Evolutionary conservation across 352 stramenopile species (phyloP).

Genomic region (Globisporangium lucens): DNA sequence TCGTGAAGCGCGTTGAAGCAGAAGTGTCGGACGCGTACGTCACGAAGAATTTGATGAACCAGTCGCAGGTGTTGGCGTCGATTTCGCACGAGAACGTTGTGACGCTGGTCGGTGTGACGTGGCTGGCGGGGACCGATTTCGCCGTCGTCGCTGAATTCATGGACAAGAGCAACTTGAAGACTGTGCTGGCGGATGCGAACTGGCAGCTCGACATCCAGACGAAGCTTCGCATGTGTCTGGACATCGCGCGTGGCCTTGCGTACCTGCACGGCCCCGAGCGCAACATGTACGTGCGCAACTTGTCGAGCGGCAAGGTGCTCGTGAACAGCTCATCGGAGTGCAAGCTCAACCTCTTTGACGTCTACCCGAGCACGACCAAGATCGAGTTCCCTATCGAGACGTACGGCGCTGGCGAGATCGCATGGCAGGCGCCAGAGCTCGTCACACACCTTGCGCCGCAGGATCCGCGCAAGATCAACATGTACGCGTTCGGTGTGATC

Average conservation of each 20-base stretch:
- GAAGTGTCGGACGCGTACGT: slow-evolving; percentile 53
- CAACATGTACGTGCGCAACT: slow-evolving; percentile 39
- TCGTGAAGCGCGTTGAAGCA: slow-evolving; percentile 63
- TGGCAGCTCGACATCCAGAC: slow-evolving; percentile 47
- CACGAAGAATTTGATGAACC: slow-evolving; percentile 48
- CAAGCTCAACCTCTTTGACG: slow-evolving; percentile 63
- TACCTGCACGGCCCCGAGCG: slow-evolving; percentile 59
- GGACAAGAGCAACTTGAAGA: slow-evolving; percentile 64
- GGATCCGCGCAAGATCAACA: slow-evolving; percentile 46
- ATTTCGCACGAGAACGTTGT: neutral
- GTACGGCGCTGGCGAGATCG: slow-evolving; percentile 52
- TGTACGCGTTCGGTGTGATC: slow-evolving; percentile 62
- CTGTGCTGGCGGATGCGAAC: slow-evolving; percentile 51
- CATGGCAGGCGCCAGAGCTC: slow-evolving; percentile 53
- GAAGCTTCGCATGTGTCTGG: slow-evolving; percentile 70
- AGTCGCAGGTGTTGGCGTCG: slow-evolving; percentile 7
- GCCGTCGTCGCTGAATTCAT: slow-evolving; percentile 71
- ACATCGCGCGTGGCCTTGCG: slow-evolving; percentile 53
- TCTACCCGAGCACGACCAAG: slow-evolving; percentile 36
- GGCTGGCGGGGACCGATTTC: slow-evolving; percentile 60
- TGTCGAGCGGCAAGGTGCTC: slow-evolving; percentile 60
- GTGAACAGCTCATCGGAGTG: slow-evolving; percentile 39
- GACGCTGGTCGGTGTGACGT: slow-evolving; percentile 1
- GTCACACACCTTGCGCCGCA: slow-evolving; percentile 41
- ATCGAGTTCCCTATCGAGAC: slow-evolving; percentile 15